Evolutionary conservation across 176 grass and related monocot genomes (phyloP).

Genomic region (Zea mays): Zm-B73-REFERENCE-NAM-5.0 NC_050104.1:154657001-154657500

Average conservation of each 20-base stretch:
- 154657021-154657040: conserved; percentile 19
- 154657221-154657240: conserved; percentile 71
- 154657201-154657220: conserved; percentile 90
- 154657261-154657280: conserved; percentile 23
- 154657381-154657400: conserved; percentile 55
- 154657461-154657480: background rate
- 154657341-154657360: conserved; percentile 82
- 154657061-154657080: conserved; percentile 97
- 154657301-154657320: conserved; percentile 94
- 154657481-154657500: background rate
- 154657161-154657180: background rate
- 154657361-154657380: conserved; percentile 62
- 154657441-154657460: conserved; percentile 27
- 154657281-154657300: conserved; percentile 21
- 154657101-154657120: conserved; percentile 61
- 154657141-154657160: background rate
- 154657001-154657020: conserved; percentile 27
- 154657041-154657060: conserved; percentile 56
- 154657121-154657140: conserved; percentile 4
- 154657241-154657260: conserved; percentile 21
- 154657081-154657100: conserved; percentile 91
- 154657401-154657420: conserved; percentile 63
- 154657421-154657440: conserved; percentile 11
- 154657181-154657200: conserved; percentile 61
- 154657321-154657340: conserved; percentile 83